Conservation (phyloP, 805 yeast genomes). For the Metschnikowia picachoensis region DNA sequence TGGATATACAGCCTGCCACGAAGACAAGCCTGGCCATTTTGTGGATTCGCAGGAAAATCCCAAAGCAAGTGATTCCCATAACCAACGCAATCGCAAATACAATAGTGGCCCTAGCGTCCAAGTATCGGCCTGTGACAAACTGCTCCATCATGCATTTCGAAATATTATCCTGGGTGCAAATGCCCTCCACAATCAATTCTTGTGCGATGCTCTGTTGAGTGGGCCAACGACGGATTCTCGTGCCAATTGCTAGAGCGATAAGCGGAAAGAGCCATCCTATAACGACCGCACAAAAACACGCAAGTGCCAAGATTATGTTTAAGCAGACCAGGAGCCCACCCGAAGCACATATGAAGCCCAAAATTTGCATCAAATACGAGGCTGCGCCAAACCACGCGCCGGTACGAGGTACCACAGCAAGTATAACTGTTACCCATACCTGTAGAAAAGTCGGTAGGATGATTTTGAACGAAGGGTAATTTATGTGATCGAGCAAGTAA, state of each 20-base stretch:
- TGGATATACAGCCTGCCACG: conserved; percentile 22
- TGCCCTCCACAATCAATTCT: conserved; percentile 22
- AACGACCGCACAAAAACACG: conserved; percentile 16
- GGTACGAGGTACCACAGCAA: conserved; percentile 22
- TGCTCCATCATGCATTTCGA: conserved; percentile 18
- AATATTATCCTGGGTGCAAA: conserved; percentile 21
- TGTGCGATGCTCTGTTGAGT: conserved; percentile 17
- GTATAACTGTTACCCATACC: conserved; percentile 25
- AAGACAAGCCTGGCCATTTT: conserved; percentile 19
- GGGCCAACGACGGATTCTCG: conserved; percentile 24
- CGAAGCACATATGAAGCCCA: conserved; percentile 24
- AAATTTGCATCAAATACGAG: conserved; percentile 25
- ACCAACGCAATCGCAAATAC: conserved; percentile 23
- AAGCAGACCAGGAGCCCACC: conserved; percentile 27
- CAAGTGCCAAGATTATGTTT: conserved; percentile 17
- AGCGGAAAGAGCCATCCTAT: conserved; percentile 24
- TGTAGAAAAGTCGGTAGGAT: conserved; percentile 26
- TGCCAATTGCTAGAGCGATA: conserved; percentile 24
- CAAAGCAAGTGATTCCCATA: conserved; percentile 22
- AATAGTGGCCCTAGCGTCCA: conserved; percentile 22
- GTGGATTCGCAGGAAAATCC: conserved; percentile 18
- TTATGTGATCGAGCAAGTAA: conserved; percentile 25
- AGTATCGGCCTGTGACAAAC: conserved; percentile 26
- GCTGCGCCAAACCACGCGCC: conserved; percentile 30
- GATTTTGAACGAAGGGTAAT: conserved; percentile 23